Percentiles rank a stretch among this genome's conserved stretches.
Evolutionary conservation across 1,284 basidiomycete genomes (phyloP).

Genomic region (Neonothopanus nambi): DNA sequence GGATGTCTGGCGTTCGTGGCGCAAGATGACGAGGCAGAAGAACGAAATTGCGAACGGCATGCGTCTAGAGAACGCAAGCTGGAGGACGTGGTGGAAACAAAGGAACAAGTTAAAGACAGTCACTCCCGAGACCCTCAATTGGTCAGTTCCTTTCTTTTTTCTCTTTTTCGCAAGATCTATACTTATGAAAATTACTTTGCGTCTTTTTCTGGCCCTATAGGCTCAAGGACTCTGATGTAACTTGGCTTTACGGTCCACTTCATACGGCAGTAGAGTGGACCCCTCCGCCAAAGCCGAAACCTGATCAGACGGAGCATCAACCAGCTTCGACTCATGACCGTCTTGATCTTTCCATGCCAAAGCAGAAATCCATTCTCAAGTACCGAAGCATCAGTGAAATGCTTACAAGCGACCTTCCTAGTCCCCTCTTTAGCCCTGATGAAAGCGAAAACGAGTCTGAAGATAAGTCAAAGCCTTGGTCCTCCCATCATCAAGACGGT

Average conservation of each 20-base stretch:
- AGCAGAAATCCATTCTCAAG: slow-evolving; percentile 92
- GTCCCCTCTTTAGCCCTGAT: slow-evolving; percentile 56
- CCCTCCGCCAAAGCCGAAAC: slow-evolving; percentile 48
- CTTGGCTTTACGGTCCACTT: slow-evolving; percentile 97
- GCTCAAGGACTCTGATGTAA: slow-evolving; percentile 99
- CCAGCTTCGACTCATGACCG: slow-evolving; percentile 33
- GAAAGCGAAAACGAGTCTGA: slow-evolving; percentile 43
- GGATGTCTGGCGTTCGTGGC: slow-evolving; percentile 98
- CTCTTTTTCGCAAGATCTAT: slow-evolving; percentile 10
- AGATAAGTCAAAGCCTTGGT: slow-evolving; percentile 8
- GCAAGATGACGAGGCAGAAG: slow-evolving; percentile 98
- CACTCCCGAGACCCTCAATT: slow-evolving; percentile 96
- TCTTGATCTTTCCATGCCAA: slow-evolving; percentile 38
- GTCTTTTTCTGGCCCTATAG: slow-evolving; percentile 45
- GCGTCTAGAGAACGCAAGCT: slow-evolving; percentile 95
- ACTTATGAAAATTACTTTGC: slow-evolving; percentile 6
- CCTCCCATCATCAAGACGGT: neutral
- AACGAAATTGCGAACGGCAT: slow-evolving; percentile 97
- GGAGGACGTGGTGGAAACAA: slow-evolving; percentile 99
- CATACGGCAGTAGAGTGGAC: slow-evolving; percentile 86
- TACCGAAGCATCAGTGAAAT: slow-evolving; percentile 93
- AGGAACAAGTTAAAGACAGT: slow-evolving; percentile 95
- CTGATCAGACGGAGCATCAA: slow-evolving; percentile 33
- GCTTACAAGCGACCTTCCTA: slow-evolving; percentile 65
- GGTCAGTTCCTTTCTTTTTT: slow-evolving; percentile 59